These are phyloP conservation scores for Aspergillus incahuasiensis DNA, from an alignment of 495 filamentous ascomycete species.

Conservation along the genomic window DNA sequence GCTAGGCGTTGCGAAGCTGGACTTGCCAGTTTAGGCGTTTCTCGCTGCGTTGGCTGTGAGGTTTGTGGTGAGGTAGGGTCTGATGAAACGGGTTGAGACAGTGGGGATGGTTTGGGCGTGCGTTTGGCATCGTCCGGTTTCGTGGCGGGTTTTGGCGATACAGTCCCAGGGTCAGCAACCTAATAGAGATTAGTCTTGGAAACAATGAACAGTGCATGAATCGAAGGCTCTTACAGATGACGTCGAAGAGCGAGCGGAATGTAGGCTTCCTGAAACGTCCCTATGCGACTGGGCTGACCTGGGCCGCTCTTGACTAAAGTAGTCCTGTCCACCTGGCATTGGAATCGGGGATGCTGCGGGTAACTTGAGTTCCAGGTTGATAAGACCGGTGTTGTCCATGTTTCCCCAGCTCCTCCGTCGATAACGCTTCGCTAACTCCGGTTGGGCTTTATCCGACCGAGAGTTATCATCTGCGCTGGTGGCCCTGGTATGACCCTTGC, in stretches of 20 bases:
- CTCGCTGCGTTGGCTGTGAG: slow-evolving; percentile 18
- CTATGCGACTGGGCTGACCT: slow-evolving; percentile 54
- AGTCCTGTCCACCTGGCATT: slow-evolving; percentile 28
- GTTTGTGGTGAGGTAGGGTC: slow-evolving; percentile 31
- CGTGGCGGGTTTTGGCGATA: slow-evolving; percentile 52
- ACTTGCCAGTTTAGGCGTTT: slow-evolving; percentile 42
- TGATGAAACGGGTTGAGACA: slow-evolving; percentile 76
- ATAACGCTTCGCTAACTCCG: slow-evolving; percentile 70
- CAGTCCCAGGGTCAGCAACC: slow-evolving; percentile 26
- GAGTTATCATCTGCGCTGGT: slow-evolving; percentile 53
- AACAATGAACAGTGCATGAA: neutral
- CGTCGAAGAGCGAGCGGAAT: slow-evolving; percentile 45
- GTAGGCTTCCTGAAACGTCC: slow-evolving; percentile 53
- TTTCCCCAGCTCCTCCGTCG: slow-evolving; percentile 78
- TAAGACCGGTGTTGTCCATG: slow-evolving; percentile 57
- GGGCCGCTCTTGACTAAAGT: slow-evolving; percentile 41
- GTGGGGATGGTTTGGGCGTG: slow-evolving; percentile 71
- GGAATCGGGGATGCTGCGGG: slow-evolving; percentile 26
- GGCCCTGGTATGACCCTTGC: slow-evolving; percentile 33
- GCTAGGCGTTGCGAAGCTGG: slow-evolving; percentile 75
- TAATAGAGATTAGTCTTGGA: neutral
- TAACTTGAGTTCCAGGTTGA: slow-evolving; percentile 36
- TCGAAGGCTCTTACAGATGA: slow-evolving; percentile 51
- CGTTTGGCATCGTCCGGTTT: slow-evolving; percentile 71
- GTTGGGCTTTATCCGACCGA: slow-evolving; percentile 34